Evolutionary conservation across 75 land plant genomes (phyloP), one percentile per base, ranked within the genome.

Genomic region (Adiantum capillusveneris): DNA sequence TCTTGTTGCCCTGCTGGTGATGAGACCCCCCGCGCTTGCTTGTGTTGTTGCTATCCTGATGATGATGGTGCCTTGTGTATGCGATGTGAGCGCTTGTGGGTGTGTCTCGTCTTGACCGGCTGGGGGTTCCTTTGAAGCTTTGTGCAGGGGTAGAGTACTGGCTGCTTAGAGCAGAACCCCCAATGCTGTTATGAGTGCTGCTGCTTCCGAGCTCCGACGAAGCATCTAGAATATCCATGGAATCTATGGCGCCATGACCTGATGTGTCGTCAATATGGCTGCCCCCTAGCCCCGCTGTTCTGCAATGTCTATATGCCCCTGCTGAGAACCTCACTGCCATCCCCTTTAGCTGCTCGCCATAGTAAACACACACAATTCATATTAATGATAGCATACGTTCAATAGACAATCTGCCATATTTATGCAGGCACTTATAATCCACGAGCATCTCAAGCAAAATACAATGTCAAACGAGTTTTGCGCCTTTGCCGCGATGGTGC

Each of bases 301-400:
- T 56, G 70, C 92, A 90, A 59, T 81, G 87, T 69, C 68, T 70
- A 68, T 87, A 90, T 5, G 92, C 96, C 25, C 95, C 95, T 19
- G 43, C 44, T 0, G 96, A 81, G 6, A 89, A 81, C 71, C 87
- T 90, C 63, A 87, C 25, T 0, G 91, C 96, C 74, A 90, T 78
- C 57, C 81, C 96, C 72, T 87, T 90, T 74, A 90, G 82, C 96
- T 90, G 83, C 6, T 30, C 60, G 7, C 14, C 41, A 2, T 45
- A 9, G 31, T 11, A 26, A 22, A 12, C 41, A 9, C 25, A 24
- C 14, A 62, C 16, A 20, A 57, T 39, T 9, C 6, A 29, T 11
- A 31, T 20, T 1, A 44, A 30, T 13, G 25, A 27, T 3, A 12
- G 41, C 9, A 52, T 24, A 29, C 14, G 21, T n/a, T n/a, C n/a